Evolutionary conservation across 164 flowering plant genomes (phyloP).

Genomic region (Cinnamomum chago): DNA sequence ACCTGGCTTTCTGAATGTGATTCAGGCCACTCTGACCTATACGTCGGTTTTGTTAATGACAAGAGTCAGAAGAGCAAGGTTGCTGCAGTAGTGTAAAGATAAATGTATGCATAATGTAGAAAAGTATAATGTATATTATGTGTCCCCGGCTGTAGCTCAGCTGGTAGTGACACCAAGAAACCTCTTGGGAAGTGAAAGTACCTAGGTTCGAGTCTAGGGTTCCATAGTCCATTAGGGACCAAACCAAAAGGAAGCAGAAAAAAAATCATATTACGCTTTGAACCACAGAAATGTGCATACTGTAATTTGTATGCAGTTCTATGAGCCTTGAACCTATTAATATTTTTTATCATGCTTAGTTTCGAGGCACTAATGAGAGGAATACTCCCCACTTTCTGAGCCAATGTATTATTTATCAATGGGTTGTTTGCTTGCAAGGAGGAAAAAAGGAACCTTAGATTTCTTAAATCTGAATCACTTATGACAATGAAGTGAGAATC

Average conservation of each 20-base stretch:
- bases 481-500: background rate
- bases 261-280: too few relatives aligned
- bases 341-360: too few relatives aligned
- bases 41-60: constrained; percentile 50
- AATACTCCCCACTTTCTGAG: background rate
- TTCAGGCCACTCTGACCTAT: constrained; percentile 45
- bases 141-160: too few relatives aligned
- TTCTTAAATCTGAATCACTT: background rate
- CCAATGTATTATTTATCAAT: background rate
- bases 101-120: background rate
- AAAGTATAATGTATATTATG: too few relatives aligned
- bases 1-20: constrained; percentile 43
- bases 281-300: background rate
- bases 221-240: background rate
- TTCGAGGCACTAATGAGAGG: background rate
- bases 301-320: background rate
- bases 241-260: background rate
- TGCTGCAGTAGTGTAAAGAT: constrained; percentile 39
- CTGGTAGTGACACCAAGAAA: too few relatives aligned
- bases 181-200: too few relatives aligned
- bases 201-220: too few relatives aligned
- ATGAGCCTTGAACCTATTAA: background rate
- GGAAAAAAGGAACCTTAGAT: background rate
- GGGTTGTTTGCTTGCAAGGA: background rate
- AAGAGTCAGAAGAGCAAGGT: constrained; percentile 17